Evolutionary conservation across 1,139 yeast genomes (phyloP), one percentile per base, ranked within the genome.

Genomic region (Yamadazyma sp.): DNA sequence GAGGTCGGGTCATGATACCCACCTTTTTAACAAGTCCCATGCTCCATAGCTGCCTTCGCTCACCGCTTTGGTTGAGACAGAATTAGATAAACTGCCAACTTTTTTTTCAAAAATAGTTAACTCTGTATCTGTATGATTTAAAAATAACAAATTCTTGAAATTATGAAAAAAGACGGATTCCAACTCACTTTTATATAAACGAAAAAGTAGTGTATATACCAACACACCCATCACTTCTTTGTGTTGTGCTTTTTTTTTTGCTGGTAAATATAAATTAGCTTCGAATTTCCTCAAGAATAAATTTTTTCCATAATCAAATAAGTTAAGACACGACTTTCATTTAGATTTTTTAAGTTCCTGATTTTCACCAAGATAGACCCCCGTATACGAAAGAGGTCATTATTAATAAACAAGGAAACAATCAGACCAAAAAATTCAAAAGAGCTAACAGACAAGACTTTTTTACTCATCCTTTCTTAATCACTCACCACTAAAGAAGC

Each of bases 241-340:
- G 11, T 11, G 15, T 20, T 20, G 22, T 20, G 29, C 27, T 17
- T 3, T 20, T 17, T 8, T 16, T 6, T 28, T 28, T 25, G 16
- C 24, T 17, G 24, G 22, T 30, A 30, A 18, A 34, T 34, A 34
- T 34, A 34, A 34, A 34, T 34, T 34, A 34, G 37, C 32, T 25
- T 28, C 27, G 29, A 34, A 34, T 25, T 34, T 34, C 37, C 37
- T 28, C 37, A 17, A 27, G 32, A 17, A 25, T 27, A 14, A 14
- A 8, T 34, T 34, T 34, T 34, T 34, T 28, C 25, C 12, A 11
- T n/a, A 9, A 26, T 26, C 6, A 8, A 26, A 26, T 27, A 14
- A 16, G 31, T 18, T 18, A 30, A 11, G n/a, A 28, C 31, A 28
- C 31, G 31, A 16, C 31, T 17, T 28, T 28, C 7, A 8, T 28